A percentile compares a stretch with the other conserved stretches of the same genome.
phyloP scores from a whole-genome alignment of 2,329 filamentous ascomycete genomes.

The Tolypocladium cylindrosporum region DNA sequence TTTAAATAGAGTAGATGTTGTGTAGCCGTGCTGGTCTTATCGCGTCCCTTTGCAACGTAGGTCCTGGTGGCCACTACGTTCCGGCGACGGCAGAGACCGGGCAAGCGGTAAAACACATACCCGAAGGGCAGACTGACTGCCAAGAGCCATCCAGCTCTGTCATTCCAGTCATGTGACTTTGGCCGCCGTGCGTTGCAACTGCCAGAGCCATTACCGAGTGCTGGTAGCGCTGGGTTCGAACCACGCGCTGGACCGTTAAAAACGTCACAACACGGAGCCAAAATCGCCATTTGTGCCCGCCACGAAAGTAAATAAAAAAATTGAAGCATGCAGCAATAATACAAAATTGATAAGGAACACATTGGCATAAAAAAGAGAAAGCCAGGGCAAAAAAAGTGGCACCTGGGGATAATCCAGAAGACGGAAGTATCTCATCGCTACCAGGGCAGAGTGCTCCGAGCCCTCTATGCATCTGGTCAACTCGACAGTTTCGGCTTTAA shows the following conservation, averaged over 20 bases:
- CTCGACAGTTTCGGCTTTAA: not conserved
- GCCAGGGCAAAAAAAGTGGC: not conserved
- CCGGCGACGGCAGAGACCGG: not conserved
- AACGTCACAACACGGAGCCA: not conserved
- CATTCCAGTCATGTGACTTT: not conserved
- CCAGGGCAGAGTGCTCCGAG: not conserved
- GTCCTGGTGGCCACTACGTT: no score
- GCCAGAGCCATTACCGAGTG: not conserved
- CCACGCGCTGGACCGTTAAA: not conserved
- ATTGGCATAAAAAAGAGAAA: not conserved
- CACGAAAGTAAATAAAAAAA: not conserved
- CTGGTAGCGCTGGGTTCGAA: not conserved
- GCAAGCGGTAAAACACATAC: not conserved
- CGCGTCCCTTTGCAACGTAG: no score
- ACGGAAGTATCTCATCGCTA: not conserved
- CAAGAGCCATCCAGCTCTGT: not conserved
- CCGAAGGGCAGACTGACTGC: no score
- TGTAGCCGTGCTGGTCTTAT: no score
- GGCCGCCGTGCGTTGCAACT: not conserved
- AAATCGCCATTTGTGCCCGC: not conserved
- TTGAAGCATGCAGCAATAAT: not conserved
- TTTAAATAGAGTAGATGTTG: no score
- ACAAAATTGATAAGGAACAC: not conserved
- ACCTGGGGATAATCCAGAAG: not conserved
- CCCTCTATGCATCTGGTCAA: not conserved